Conservation (phyloP, 2,329 filamentous ascomycete species). For the Pezicula radicicola region DNA sequence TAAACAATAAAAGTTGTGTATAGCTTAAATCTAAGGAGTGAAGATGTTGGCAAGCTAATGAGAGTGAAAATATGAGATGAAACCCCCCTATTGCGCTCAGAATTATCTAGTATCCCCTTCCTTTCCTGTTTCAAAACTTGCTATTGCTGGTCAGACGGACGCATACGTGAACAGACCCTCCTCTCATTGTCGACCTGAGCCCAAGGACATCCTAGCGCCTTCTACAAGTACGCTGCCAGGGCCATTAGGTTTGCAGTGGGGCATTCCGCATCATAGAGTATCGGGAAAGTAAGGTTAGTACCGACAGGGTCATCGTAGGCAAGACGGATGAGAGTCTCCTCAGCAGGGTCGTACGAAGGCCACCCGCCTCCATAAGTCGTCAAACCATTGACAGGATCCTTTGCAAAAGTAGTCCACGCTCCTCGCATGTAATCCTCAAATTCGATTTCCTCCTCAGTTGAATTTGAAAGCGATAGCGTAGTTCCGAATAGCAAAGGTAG, state of each 20-base stretch:
- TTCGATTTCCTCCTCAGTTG: slow-evolving; percentile 19
- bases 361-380: slow-evolving; percentile 18
- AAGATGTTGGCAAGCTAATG: too few species aligned
- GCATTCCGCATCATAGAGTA: slow-evolving; percentile 12
- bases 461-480: slow-evolving; percentile 12
- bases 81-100: too few species aligned
- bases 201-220: too few species aligned
- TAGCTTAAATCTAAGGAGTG: too few species aligned
- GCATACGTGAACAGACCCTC: too few species aligned
- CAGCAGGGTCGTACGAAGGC: slow-evolving; percentile 16
- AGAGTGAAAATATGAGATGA: too few species aligned
- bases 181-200: too few species aligned
- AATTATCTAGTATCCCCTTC: too few species aligned
- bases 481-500: slow-evolving; percentile 26
- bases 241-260: slow-evolving; percentile 8
- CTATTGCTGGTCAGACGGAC: too few species aligned
- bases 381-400: slow-evolving; percentile 27
- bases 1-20: too few species aligned
- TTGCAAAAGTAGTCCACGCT: slow-evolving; percentile 33
- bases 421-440: slow-evolving; percentile 25
- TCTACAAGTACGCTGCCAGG: not conserved
- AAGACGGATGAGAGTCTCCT: slow-evolving; percentile 18
- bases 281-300: slow-evolving; percentile 13
- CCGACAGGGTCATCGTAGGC: slow-evolving; percentile 18
- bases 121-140: too few species aligned